Evolutionary conservation across 2,329 filamentous ascomycete species (phyloP).

Genomic region (Pezicula carpinea): DNA sequence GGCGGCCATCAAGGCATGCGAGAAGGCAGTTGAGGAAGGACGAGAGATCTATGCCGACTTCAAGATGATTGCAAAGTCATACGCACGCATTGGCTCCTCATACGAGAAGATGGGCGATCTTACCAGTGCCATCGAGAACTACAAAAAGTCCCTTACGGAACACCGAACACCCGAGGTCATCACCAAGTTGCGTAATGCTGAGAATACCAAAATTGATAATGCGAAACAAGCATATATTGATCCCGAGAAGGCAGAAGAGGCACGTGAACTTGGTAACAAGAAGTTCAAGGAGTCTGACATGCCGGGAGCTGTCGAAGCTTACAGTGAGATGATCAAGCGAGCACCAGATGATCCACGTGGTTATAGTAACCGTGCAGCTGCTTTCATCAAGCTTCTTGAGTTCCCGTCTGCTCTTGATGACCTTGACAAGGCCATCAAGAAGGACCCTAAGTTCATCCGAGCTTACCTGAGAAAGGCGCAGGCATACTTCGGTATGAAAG

Average conservation of each 20-base stretch:
- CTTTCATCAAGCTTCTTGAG: slow-evolving; percentile 92
- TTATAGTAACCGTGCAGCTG: slow-evolving; percentile 95
- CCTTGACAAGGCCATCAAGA: slow-evolving; percentile 86
- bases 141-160: slow-evolving; percentile 90
- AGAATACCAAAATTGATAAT: slow-evolving; percentile 76
- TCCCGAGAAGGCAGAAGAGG: slow-evolving; percentile 89
- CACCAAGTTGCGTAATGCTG: slow-evolving; percentile 83
- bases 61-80: slow-evolving; percentile 98
- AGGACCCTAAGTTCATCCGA: slow-evolving; percentile 86
- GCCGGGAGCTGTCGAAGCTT: slow-evolving; percentile 90
- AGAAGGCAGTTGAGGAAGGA: slow-evolving; percentile 84
- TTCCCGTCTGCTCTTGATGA: slow-evolving; percentile 92
- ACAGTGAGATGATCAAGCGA: slow-evolving; percentile 95
- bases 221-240: slow-evolving; percentile 80
- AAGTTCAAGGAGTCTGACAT: slow-evolving; percentile 98
- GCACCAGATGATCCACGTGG: slow-evolving; percentile 88
- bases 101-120: slow-evolving; percentile 89
- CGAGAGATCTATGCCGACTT: slow-evolving; percentile 90
- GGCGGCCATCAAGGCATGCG: slow-evolving; percentile 79
- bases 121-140: slow-evolving; percentile 76
- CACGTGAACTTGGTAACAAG: slow-evolving; percentile 88
- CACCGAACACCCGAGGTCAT: slow-evolving; percentile 94
- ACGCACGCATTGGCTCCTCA: slow-evolving; percentile 86
- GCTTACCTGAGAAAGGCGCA: slow-evolving; percentile 97
- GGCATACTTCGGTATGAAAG: slow-evolving; percentile 94